These are phyloP conservation scores for Microcyclospora tardicrescens DNA, from an alignment of 2,329 filamentous ascomycete genomes.

Conservation along the genomic window DNA sequence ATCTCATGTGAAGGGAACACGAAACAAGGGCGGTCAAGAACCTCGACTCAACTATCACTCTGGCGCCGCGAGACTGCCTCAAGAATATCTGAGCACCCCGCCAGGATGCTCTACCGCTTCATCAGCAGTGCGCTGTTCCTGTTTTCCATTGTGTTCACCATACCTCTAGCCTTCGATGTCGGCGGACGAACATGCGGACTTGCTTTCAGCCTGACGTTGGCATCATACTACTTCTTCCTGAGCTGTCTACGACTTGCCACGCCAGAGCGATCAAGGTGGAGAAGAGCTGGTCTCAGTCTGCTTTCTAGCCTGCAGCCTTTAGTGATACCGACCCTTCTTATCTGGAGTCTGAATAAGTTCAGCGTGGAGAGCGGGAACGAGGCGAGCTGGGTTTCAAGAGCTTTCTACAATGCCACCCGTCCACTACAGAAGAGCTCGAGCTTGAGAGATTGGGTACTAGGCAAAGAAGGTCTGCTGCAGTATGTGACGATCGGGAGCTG, in stretches of 20 bases:
- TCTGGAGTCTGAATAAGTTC: conserved; percentile 93
- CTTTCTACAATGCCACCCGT: conserved; percentile 26
- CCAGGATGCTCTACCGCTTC: conserved; percentile 33
- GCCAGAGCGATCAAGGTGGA: conserved; percentile 62
- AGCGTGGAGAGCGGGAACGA: conserved; percentile 70
- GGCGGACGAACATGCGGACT: conserved; percentile 88
- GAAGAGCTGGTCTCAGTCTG: conserved; percentile 55
- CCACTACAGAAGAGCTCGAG: conserved; percentile 41
- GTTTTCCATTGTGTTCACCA: conserved; percentile 82
- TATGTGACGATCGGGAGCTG: conserved; percentile 68
- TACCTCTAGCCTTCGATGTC: conserved; percentile 95
- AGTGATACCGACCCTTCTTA: conserved; percentile 71
- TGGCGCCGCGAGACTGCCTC: no score
- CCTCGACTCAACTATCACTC: no score
- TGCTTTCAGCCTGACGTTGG: conserved; percentile 81
- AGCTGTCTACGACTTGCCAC: conserved; percentile 69
- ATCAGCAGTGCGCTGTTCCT: conserved; percentile 53
- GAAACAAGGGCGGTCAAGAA: no score
- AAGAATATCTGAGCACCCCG: conserved; percentile 1
- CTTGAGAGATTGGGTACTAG: conserved; percentile 75
- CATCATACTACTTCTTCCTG: conserved; percentile 81
- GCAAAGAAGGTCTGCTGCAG: conserved; percentile 71
- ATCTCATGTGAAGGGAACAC: no score
- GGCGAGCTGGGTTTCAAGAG: conserved; percentile 62
- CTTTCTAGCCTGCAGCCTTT: conserved; percentile 74